Conservation (phyloP, 768 basidiomycete species). For the Rhodotorula diobovata region DNA sequence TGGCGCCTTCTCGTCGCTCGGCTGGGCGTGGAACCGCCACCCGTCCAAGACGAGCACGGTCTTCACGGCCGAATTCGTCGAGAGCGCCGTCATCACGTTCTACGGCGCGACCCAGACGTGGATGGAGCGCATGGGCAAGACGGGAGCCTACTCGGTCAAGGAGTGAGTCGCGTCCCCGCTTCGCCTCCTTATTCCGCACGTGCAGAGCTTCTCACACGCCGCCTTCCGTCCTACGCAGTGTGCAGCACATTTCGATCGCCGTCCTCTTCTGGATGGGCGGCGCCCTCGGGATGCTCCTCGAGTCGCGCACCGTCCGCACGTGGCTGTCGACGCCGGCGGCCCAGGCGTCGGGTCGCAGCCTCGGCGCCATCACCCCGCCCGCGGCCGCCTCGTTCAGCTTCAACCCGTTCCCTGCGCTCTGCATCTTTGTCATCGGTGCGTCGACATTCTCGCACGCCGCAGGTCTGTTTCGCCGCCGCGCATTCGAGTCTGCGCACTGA, state of each 20-base stretch:
- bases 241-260: slow-evolving; percentile 91
- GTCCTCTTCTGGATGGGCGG: slow-evolving; percentile 89
- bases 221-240: too few relatives aligned
- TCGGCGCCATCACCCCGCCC: slow-evolving; percentile 53
- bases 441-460: slow-evolving; percentile 80
- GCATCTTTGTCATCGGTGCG: slow-evolving; percentile 83
- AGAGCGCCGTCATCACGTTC: slow-evolving; percentile 60
- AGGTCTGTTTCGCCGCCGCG: too few relatives aligned
- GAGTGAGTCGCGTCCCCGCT: slow-evolving; percentile 48
- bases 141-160: slow-evolving; percentile 73
- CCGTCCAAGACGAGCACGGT: slow-evolving; percentile 30
- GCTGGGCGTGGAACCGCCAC: slow-evolving; percentile 93
- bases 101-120: slow-evolving; percentile 90
- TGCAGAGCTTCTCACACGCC: too few relatives aligned
- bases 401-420: slow-evolving; percentile 57
- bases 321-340: slow-evolving; percentile 65
- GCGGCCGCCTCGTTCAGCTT: slow-evolving; percentile 70
- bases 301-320: slow-evolving; percentile 65
- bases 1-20: slow-evolving; percentile 74
- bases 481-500: slow-evolving; percentile 60
- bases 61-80: slow-evolving; percentile 48
- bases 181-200: too few relatives aligned
- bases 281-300: slow-evolving; percentile 78
- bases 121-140: slow-evolving; percentile 92
- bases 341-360: slow-evolving; percentile 42